phyloP scores from a whole-genome alignment of 495 filamentous ascomycete genomes.

The Talaromyces proteolyticus region DNA sequence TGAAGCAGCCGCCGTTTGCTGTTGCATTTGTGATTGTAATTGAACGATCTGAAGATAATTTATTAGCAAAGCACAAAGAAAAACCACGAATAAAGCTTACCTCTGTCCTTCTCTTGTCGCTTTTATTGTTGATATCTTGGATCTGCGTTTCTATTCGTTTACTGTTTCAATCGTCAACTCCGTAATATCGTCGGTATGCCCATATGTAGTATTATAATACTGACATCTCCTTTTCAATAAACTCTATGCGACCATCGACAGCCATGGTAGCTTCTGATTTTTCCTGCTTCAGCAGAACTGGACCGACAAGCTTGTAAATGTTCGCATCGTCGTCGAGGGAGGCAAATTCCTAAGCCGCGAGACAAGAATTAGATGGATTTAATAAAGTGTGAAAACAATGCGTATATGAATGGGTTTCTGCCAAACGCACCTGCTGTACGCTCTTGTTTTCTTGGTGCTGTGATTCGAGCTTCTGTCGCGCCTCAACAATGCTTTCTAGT shows the following conservation, averaged over 20 bases:
- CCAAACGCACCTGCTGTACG: constrained; percentile 65
- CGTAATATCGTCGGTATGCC: background rate
- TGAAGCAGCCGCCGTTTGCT: constrained; percentile 29
- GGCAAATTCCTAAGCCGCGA: constrained; percentile 74
- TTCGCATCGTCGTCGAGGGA: constrained; percentile 70
- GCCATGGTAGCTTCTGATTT: constrained; percentile 80
- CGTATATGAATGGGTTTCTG: too few relatives aligned
- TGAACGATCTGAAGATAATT: constrained; percentile 29
- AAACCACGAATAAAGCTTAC: constrained; percentile 28
- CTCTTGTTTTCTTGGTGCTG: constrained; percentile 88
- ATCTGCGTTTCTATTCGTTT: constrained; percentile 80
- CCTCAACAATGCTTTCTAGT: constrained; percentile 64
- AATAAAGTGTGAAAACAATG: too few relatives aligned
- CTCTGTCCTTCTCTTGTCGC: constrained; percentile 74
- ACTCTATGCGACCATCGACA: constrained; percentile 84
- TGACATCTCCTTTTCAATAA: constrained; percentile 92
- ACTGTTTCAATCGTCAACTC: constrained; percentile 35
- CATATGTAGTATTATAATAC: constrained; percentile 13
- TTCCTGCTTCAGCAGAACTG: constrained; percentile 91
- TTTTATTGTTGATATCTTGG: constrained; percentile 68
- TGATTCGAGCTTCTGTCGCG: constrained; percentile 89
- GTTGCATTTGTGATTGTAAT: constrained; percentile 36
- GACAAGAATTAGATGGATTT: too few relatives aligned
- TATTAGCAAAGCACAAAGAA: constrained; percentile 11
- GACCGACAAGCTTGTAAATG: constrained; percentile 93